Conservation (phyloP, 139 green algal species). For the Picochlorum sp. region DNA sequence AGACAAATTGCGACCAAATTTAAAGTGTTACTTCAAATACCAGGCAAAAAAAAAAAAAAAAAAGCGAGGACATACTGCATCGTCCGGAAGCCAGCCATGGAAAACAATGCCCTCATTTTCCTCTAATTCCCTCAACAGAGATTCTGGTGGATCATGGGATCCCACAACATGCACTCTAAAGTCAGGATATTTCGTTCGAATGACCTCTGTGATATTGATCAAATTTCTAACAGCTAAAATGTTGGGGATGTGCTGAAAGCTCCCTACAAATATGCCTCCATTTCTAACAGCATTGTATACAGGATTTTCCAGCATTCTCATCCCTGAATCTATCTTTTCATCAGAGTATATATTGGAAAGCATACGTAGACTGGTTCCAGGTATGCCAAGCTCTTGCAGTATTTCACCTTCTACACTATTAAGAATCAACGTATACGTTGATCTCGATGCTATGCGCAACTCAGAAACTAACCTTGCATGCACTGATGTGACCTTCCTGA, state of each 20-base stretch:
- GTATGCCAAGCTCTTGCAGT: too few species aligned
- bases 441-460: too few species aligned
- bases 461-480: too few species aligned
- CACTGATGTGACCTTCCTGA: too few species aligned
- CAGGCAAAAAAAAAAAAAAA: slow-evolving; percentile 8
- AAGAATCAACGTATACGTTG: too few species aligned
- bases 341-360: background rate
- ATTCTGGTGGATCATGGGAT: background rate
- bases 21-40: too few species aligned
- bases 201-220: background rate
- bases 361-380: too few species aligned
- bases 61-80: background rate
- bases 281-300: background rate
- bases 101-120: background rate
- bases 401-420: too few species aligned
- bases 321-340: background rate
- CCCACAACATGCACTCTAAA: background rate
- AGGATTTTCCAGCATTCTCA: background rate
- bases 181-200: background rate
- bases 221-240: background rate
- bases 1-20: too few species aligned
- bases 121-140: background rate
- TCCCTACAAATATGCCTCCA: background rate
- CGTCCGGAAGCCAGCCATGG: background rate
- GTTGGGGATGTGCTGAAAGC: background rate